Conservation (phyloP, 2,329 filamentous ascomycete species). For the Trichoderma citrinoviride region DNA sequence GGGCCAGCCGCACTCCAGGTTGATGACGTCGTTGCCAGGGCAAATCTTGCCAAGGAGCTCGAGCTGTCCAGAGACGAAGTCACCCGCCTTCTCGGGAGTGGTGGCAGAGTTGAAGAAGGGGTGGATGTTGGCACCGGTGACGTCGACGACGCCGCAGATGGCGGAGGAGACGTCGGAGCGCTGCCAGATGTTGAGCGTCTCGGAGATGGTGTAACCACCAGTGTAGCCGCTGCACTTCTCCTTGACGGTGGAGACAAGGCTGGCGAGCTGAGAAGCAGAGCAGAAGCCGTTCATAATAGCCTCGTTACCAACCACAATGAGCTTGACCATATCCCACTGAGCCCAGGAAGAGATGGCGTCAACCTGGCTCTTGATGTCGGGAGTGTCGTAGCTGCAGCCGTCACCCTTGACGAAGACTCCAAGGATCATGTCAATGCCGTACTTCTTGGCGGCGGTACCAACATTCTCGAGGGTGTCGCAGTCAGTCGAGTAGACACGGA, state of each 20-base stretch:
- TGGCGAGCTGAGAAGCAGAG: slow-evolving; percentile 60
- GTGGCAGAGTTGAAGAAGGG: slow-evolving; percentile 84
- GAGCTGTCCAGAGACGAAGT: slow-evolving; percentile 73
- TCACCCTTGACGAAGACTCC: slow-evolving; percentile 79
- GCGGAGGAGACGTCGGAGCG: slow-evolving; percentile 52
- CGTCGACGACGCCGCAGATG: slow-evolving; percentile 73
- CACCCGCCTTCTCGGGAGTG: slow-evolving; percentile 63
- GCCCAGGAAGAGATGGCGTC: slow-evolving; percentile 68
- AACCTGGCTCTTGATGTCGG: slow-evolving; percentile 70
- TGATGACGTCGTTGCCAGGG: slow-evolving; percentile 68
- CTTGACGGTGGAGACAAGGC: slow-evolving; percentile 69
- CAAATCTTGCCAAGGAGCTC: slow-evolving; percentile 68
- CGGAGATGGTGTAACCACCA: slow-evolving; percentile 77
- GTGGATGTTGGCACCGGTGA: slow-evolving; percentile 84
- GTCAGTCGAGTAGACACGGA: slow-evolving; percentile 91
- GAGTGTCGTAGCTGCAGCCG: slow-evolving; percentile 55
- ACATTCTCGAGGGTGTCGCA: slow-evolving; percentile 78
- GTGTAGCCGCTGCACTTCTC: slow-evolving; percentile 68
- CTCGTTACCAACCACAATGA: slow-evolving; percentile 90
- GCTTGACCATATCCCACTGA: slow-evolving; percentile 71
- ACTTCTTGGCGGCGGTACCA: slow-evolving; percentile 61
- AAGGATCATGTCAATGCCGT: slow-evolving; percentile 76
- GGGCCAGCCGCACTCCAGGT: slow-evolving; percentile 92
- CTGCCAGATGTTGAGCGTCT: slow-evolving; percentile 78
- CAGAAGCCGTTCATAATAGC: slow-evolving; percentile 73